Conservation (phyloP, 805 yeast species). For the Wickerhamomyces alni region DNA sequence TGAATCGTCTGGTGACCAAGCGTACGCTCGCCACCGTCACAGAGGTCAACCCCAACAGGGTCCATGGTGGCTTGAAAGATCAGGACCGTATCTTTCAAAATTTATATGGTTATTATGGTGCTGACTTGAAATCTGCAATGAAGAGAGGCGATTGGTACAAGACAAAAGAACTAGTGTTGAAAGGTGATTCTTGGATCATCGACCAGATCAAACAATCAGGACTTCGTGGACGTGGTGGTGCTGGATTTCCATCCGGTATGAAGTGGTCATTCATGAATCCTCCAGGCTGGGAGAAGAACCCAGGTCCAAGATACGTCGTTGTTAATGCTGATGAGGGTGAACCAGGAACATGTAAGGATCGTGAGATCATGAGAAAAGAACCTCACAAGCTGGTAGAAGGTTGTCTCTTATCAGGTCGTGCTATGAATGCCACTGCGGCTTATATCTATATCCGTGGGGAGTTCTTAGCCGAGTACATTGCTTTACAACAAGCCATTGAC, state of each 20-base stretch:
- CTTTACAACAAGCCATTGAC: slow-evolving; percentile 75
- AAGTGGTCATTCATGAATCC: slow-evolving; percentile 95
- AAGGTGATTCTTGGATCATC: slow-evolving; percentile 88
- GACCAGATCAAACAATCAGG: slow-evolving; percentile 83
- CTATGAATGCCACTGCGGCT: slow-evolving; percentile 91
- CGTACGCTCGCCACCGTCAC: slow-evolving; percentile 34
- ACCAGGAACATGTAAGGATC: slow-evolving; percentile 91
- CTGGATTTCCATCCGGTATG: slow-evolving; percentile 87
- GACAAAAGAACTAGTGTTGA: slow-evolving; percentile 76
- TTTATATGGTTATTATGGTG: slow-evolving; percentile 69
- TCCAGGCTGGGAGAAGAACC: slow-evolving; percentile 89
- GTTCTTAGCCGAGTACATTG: slow-evolving; percentile 74
- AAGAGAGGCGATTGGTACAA: slow-evolving; percentile 90
- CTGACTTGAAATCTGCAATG: slow-evolving; percentile 66
- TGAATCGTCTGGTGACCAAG: slow-evolving; percentile 4
- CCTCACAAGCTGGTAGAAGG: slow-evolving; percentile 91
- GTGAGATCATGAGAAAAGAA: slow-evolving; percentile 86
- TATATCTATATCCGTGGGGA: slow-evolving; percentile 90
- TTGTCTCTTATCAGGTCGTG: slow-evolving; percentile 84
- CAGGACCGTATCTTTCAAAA: slow-evolving; percentile 86
- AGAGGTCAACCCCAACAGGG: slow-evolving; percentile 45
- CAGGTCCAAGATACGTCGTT: slow-evolving; percentile 83
- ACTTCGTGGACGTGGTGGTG: slow-evolving; percentile 89
- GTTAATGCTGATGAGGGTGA: slow-evolving; percentile 95
- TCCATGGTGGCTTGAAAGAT: slow-evolving; percentile 72